Conservation (phyloP, 495 filamentous ascomycete genomes). For the Penicillium coffeae region DNA sequence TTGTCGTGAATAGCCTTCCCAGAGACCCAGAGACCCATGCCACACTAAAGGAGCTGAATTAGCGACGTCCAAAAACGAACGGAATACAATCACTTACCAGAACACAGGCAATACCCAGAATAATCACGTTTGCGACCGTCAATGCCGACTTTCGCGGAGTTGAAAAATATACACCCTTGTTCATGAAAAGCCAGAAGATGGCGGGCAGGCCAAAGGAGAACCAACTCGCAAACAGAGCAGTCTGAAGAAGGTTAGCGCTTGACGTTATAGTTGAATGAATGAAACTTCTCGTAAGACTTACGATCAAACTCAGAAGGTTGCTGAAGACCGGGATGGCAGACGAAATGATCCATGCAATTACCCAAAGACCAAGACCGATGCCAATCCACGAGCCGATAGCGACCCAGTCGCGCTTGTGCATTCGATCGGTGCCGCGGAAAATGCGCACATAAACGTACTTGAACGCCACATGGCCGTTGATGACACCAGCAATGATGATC, state of each 20-base stretch:
- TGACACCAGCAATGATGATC: conserved; percentile 58
- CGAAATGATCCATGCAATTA: conserved; percentile 68
- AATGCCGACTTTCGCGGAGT: conserved; percentile 24
- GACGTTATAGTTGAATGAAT: too few species aligned
- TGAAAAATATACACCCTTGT: conserved; percentile 24
- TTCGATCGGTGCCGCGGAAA: conserved; percentile 54
- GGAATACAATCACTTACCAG: conserved; percentile 3
- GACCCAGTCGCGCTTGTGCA: conserved; percentile 57
- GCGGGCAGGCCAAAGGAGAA: conserved; percentile 40
- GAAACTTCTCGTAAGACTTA: conserved; percentile 20
- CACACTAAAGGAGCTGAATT: conserved; percentile 22
- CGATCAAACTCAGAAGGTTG: conserved; percentile 54
- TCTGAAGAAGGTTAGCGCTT: conserved; percentile 11
- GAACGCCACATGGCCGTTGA: conserved; percentile 60
- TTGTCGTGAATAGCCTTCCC: conserved; percentile 40
- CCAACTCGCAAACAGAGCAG: conserved; percentile 36
- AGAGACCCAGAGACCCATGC: conserved; percentile 37
- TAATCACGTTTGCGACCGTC: conserved; percentile 28
- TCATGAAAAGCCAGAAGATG: conserved; percentile 39
- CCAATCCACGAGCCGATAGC: conserved; percentile 52
- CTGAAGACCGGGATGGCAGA: conserved; percentile 71
- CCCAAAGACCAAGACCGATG: conserved; percentile 54
- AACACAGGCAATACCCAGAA: conserved; percentile 23
- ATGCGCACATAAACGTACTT: conserved; percentile 66
- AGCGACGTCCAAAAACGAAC: neutral